Percentiles rank a stretch among this genome's conserved stretches.
Conservation (phyloP, 164 flowering plant species). For the Malania oleifera region DNA sequence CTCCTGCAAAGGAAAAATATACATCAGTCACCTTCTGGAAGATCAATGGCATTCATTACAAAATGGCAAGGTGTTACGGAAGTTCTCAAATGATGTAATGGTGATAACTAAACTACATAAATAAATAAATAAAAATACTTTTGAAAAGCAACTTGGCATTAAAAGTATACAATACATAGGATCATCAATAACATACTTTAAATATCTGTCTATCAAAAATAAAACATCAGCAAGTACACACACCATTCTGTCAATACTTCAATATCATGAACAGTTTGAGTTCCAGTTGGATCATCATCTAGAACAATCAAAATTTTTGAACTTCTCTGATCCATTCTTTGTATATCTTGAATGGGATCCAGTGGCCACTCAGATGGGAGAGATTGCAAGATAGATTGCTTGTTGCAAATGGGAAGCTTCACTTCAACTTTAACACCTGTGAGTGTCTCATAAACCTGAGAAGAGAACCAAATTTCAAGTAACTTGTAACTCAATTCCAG, state of each 20-base stretch:
- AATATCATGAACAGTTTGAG: slow-evolving; percentile 95
- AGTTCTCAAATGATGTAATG: neutral
- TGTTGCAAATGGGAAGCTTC: slow-evolving; percentile 55
- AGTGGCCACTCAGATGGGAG: slow-evolving; percentile 90
- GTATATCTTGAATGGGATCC: slow-evolving; percentile 70
- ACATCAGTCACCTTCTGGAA: neutral
- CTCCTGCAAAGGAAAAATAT: slow-evolving; percentile 48
- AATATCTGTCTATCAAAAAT: too few relatives aligned
- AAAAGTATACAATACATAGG: too few relatives aligned
- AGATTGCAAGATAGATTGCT: slow-evolving; percentile 56
- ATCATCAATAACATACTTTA: too few relatives aligned
- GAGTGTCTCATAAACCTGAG: slow-evolving; percentile 87
- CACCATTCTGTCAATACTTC: slow-evolving; percentile 98
- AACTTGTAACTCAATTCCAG: neutral
- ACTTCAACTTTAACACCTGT: slow-evolving; percentile 91
- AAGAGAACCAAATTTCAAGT: slow-evolving; percentile 2
- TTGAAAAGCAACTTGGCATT: too few relatives aligned
- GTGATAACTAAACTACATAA: neutral
- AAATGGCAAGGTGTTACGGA: too few relatives aligned
- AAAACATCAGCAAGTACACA: slow-evolving; percentile 18
- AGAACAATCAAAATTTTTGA: slow-evolving; percentile 77
- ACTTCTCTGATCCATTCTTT: slow-evolving; percentile 33
- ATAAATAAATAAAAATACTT: neutral
- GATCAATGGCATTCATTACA: neutral
- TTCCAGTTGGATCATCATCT: slow-evolving; percentile 99